A percentile compares a stretch with the other conserved stretches of the same genome.
Evolutionary conservation across 805 yeast genomes (phyloP).

Genomic region (Teunomyces gatunensis): DNA sequence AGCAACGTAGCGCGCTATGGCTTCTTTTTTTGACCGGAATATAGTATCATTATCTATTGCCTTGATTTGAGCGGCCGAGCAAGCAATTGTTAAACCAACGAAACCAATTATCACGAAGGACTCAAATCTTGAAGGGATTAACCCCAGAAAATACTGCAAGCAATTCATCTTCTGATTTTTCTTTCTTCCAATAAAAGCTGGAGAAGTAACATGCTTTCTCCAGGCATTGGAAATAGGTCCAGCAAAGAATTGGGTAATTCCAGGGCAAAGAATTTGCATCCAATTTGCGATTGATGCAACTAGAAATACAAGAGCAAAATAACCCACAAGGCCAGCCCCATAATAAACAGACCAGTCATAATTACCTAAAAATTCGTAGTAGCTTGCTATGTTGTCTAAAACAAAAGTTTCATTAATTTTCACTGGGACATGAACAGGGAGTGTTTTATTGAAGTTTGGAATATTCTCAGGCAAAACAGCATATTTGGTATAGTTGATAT

Average conservation of each 20-base stretch:
- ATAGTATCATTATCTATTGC: conserved; percentile 34
- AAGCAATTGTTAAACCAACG: conserved; percentile 18
- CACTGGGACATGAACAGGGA: conserved; percentile 16
- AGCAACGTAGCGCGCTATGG: conserved; percentile 30
- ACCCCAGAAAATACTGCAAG: conserved; percentile 14
- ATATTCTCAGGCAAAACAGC: neutral
- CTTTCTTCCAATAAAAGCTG: conserved; percentile 14
- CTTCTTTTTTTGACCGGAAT: conserved; percentile 15
- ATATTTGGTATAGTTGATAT: neutral
- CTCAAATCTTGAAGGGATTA: conserved; percentile 37
- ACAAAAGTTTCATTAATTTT: conserved; percentile 14
- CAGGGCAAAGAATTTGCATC: conserved; percentile 22
- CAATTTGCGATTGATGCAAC: conserved; percentile 26
- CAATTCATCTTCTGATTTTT: neutral
- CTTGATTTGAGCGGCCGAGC: conserved; percentile 23
- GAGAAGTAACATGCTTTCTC: conserved; percentile 16
- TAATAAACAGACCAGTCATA: conserved; percentile 23
- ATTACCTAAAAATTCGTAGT: conserved; percentile 18
- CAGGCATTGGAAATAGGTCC: conserved; percentile 16
- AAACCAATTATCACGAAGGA: conserved; percentile 23
- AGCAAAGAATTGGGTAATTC: conserved; percentile 11
- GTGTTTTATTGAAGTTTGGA: neutral
- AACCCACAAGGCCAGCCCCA: conserved; percentile 17
- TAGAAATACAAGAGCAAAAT: conserved; percentile 35
- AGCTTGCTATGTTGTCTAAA: conserved; percentile 10